Percentiles rank a stretch among this genome's conserved stretches.
Evolutionary conservation across 1,284 basidiomycete species (phyloP).

Genomic region (Xerocomus cyaneibrunnescens): DNA sequence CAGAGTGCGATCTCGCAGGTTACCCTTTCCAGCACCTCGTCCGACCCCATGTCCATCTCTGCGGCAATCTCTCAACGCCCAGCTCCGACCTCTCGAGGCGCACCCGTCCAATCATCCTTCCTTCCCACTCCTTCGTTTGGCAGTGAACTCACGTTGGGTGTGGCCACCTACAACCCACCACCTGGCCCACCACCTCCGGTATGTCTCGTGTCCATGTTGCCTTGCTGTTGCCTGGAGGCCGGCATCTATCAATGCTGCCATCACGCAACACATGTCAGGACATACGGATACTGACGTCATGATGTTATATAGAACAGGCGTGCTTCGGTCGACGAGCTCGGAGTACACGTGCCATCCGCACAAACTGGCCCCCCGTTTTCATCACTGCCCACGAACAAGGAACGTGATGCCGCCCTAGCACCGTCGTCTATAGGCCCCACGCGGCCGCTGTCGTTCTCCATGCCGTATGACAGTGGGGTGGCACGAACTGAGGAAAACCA

Average conservation of each 20-base stretch:
- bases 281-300: constrained; percentile 15
- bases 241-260: constrained; percentile 9
- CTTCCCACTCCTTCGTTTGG: constrained; percentile 32
- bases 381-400: constrained; percentile 24
- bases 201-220: constrained; percentile 16
- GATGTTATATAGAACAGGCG: constrained; percentile 19
- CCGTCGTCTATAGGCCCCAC: constrained; percentile 4
- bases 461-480: constrained; percentile 8
- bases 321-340: constrained; percentile 31
- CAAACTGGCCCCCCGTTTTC: constrained; percentile 20
- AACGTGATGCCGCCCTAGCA: constrained; percentile 2
- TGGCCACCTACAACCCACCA: constrained; percentile 10
- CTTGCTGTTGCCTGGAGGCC: constrained; percentile 24
- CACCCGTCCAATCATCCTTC: constrained; percentile 16
- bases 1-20: constrained; percentile 59
- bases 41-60: constrained; percentile 22
- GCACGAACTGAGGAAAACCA: constrained; percentile 26
- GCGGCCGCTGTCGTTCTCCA: constrained; percentile 11
- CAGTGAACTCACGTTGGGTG: constrained; percentile 31
- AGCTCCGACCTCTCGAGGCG: constrained; percentile 7
- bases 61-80: constrained; percentile 4
- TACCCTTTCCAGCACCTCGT: constrained; percentile 45
- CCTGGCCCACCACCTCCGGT: constrained; percentile 20
- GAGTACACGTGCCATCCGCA: constrained; percentile 11
- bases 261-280: constrained; percentile 13